Conservation (phyloP, 2,329 filamentous ascomycete species). For the Apiospora rasikravindrae region DNA sequence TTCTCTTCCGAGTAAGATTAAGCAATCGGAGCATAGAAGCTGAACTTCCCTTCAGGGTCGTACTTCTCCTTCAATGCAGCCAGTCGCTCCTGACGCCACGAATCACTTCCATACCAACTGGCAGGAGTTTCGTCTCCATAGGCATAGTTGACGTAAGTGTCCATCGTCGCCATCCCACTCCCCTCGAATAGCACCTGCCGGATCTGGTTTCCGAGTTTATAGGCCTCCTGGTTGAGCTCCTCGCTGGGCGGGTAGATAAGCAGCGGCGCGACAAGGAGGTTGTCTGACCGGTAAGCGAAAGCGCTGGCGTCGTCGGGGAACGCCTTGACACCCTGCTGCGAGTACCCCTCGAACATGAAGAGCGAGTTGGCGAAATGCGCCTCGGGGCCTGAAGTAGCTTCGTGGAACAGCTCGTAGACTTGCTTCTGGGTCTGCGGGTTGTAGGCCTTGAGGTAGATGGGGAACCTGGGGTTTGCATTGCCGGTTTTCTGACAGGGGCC, state of each 20-base stretch:
- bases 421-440: constrained; percentile 36
- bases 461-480: constrained; percentile 48
- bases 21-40: constrained; percentile 21
- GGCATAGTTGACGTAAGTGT: constrained; percentile 58
- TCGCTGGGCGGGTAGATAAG: constrained; percentile 43
- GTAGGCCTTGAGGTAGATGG: constrained; percentile 49
- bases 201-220: constrained; percentile 43
- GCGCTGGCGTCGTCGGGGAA: constrained; percentile 45
- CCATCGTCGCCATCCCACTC: constrained; percentile 39
- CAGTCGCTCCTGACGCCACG: constrained; percentile 53
- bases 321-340: constrained; percentile 48
- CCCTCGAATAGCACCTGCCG: constrained; percentile 43
- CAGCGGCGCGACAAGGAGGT: constrained; percentile 47
- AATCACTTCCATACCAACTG: constrained; percentile 54
- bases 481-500: constrained; percentile 49
- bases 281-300: constrained; percentile 51
- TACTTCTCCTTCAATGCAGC: constrained; percentile 52
- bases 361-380: constrained; percentile 45
- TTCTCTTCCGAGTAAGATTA: not conserved
- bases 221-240: constrained; percentile 41
- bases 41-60: constrained; percentile 45
- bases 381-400: constrained; percentile 29
- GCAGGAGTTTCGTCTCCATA: constrained; percentile 49
- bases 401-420: constrained; percentile 41
- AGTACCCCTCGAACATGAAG: constrained; percentile 63